A percentile compares a stretch with the other conserved stretches of the same genome.
Evolutionary conservation across 352 stramenopile species (phyloP).

Genomic region (Peronospora farinosa): DNA sequence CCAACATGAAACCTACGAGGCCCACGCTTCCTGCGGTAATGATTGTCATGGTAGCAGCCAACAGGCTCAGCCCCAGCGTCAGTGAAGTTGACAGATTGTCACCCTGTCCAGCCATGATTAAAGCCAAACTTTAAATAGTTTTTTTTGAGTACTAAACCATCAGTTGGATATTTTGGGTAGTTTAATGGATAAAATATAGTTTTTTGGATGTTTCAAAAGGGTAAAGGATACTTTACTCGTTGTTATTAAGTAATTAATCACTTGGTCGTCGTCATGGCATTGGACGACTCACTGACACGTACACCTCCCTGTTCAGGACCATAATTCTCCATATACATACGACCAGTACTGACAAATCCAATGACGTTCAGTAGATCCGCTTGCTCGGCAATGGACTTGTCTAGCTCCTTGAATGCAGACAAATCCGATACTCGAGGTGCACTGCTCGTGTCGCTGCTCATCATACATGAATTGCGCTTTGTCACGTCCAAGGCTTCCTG

Average conservation of each 20-base stretch:
- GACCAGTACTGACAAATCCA: conserved; percentile 62
- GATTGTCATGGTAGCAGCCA: conserved; percentile 68
- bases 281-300: conserved; percentile 55
- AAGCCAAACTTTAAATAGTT: background rate
- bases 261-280: conserved; percentile 38
- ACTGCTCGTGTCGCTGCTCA: conserved; percentile 73
- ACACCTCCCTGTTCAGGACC: conserved; percentile 46
- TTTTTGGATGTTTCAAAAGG: background rate
- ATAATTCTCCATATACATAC: conserved; percentile 67
- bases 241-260: conserved; percentile 9
- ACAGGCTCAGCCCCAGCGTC: conserved; percentile 55
- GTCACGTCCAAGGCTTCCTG: conserved; percentile 62
- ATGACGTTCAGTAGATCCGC: conserved; percentile 72
- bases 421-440: conserved; percentile 58
- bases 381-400: conserved; percentile 70
- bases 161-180: background rate
- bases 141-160: too few species aligned
- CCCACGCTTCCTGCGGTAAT: conserved; percentile 66
- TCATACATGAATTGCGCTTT: conserved; percentile 65
- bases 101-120: conserved; percentile 25
- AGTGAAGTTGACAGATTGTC: conserved; percentile 41
- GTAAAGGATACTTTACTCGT: background rate
- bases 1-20: conserved; percentile 62
- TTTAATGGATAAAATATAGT: too few species aligned
- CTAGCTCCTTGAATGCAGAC: conserved; percentile 54